Base-by-base conservation (phyloP, 768 basidiomycete species). In the Cyathus striatus region DNA sequence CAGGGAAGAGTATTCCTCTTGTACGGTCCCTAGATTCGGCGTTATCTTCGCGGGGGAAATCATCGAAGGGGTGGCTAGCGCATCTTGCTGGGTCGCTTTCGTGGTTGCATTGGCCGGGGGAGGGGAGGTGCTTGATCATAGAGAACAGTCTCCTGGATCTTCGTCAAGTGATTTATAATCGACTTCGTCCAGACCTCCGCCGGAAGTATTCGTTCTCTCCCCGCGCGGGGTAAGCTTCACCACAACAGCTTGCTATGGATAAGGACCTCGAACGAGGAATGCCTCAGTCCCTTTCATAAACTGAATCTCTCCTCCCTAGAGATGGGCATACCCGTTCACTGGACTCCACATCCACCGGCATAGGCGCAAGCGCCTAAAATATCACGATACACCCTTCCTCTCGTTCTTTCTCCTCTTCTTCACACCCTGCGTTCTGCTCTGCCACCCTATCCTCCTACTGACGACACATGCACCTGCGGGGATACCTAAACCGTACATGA, bases 331-430 rank as follows among this genome's bases (percentile, higher is more conserved):
- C 76, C 17, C 74, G 83, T 38, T 76, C 83, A 4, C 52, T 80
- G 16, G 81, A 85, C 60, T 75, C 83, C 89, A 87, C 3, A 85
- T 89, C 54, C 86, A 85, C 18, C 75, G 82, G 34, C 78, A 85
- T 50, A 73, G 79, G n/a, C 69, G 77, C 44, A 66, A 70, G 23
- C 78, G 81, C 42, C 75, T 81, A 61, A 87, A 83, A 62, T 82
- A 81, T 64, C 80, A 90, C 48, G 86, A 90, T 56, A 70, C 78
- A 3, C 61, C 73, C 34, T 89, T 83, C 83, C 89, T 82, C 14
- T 72, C 78, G 5, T 52, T 81, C 6, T 90, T 83, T 77, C 76
- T 75, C 45, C 58, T 72, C 7, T 72, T 79, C 38, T 66, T 86
- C 48, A 64, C 75, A 16, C 51, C 78, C 49, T 86, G 79, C 57